phyloP scores from a whole-genome alignment of 2,329 filamentous ascomycete genomes.

The Magnaporthiopsis rhizophila region DNA sequence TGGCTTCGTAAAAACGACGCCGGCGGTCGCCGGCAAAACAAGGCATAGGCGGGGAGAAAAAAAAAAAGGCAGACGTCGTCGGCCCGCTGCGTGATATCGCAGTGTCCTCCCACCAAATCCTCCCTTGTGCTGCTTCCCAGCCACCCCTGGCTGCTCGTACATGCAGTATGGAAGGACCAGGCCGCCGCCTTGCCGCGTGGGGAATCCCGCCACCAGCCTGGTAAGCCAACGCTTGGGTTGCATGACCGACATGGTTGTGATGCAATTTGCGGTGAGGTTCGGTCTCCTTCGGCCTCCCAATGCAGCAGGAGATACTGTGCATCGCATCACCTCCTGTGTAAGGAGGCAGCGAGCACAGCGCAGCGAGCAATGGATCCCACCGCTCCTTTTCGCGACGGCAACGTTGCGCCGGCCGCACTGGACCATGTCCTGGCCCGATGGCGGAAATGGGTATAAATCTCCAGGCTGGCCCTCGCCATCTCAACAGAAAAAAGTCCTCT shows the following conservation, averaged over 20 bases:
- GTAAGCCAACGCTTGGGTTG: background rate
- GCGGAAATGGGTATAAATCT: background rate
- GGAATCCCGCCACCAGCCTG: background rate
- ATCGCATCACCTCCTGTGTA: background rate
- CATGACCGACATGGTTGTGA: background rate
- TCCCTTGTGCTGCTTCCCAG: background rate
- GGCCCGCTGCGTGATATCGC: background rate
- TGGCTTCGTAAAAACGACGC: background rate
- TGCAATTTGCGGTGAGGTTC: background rate
- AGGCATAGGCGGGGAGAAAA: too few relatives aligned
- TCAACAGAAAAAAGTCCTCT: background rate
- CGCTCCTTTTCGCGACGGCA: background rate
- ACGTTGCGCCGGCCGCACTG: background rate
- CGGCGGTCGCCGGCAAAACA: background rate
- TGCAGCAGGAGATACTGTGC: background rate
- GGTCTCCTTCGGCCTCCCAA: too few relatives aligned
- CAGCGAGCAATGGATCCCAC: background rate
- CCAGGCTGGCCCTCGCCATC: background rate
- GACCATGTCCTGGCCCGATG: too few relatives aligned
- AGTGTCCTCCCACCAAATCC: background rate
- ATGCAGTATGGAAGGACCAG: too few relatives aligned
- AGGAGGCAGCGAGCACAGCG: background rate
- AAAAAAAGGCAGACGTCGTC: background rate
- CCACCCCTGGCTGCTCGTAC: too few relatives aligned
- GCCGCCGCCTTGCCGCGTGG: background rate